Evolutionary conservation across 257 asterid species (phyloP).

Genomic region (Solanum chilense): DNA sequence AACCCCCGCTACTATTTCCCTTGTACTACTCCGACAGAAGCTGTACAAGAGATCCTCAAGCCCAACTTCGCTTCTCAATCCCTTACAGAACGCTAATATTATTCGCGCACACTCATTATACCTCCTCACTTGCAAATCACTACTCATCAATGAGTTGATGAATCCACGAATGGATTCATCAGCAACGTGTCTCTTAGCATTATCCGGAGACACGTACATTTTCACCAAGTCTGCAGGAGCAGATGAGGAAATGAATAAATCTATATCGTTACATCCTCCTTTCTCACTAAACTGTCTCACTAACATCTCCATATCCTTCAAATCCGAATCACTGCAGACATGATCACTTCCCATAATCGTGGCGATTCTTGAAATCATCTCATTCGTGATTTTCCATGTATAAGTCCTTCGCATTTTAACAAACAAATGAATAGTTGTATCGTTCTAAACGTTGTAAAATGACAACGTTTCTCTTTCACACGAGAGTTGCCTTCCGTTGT

Average conservation of each 20-base stretch:
- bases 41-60: conserved; percentile 32
- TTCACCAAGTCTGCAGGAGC: conserved; percentile 57
- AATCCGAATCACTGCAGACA: no score
- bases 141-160: conserved; percentile 21
- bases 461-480: conserved; percentile 13
- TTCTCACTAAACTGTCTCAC: no score
- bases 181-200: conserved; percentile 25
- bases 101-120: conserved; percentile 23
- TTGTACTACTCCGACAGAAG: conserved; percentile 24
- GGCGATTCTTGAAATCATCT: conserved; percentile 26
- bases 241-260: conserved; percentile 25
- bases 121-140: neutral
- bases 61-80: conserved; percentile 32
- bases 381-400: conserved; percentile 59
- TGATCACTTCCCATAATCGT: conserved; percentile 13
- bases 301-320: no score
- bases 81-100: conserved; percentile 45
- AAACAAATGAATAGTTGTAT: conserved; percentile 34
- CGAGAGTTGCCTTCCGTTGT: conserved; percentile 49
- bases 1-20: conserved; percentile 17
- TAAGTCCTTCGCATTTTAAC: conserved; percentile 67
- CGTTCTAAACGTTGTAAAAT: no score
- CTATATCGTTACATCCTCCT: no score
- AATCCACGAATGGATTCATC: conserved; percentile 46
- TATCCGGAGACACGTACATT: conserved; percentile 45